Percentiles rank a stretch among this genome's conserved stretches.
These are phyloP conservation scores for Babesia caballi DNA, from an alignment of 169 alveolate species.

Conservation along the genomic window DNA sequence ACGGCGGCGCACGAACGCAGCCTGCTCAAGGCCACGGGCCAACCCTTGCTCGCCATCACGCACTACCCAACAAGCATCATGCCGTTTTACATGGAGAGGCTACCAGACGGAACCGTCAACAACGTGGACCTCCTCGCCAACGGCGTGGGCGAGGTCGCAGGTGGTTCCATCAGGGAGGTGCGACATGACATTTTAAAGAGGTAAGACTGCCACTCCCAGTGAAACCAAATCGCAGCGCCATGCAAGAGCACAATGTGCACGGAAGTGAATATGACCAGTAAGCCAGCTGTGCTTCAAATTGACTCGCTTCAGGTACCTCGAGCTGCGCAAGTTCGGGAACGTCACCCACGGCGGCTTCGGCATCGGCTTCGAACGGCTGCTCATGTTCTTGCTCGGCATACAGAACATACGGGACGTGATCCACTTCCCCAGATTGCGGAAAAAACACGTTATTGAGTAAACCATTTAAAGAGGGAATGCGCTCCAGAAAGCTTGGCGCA, in stretches of 20 bases:
- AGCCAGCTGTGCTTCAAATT: neutral
- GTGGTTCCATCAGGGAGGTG: constrained; percentile 95
- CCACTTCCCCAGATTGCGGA: constrained; percentile 94
- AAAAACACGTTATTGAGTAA: constrained; percentile 81
- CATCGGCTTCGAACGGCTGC: constrained; percentile 94
- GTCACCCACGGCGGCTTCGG: constrained; percentile 99
- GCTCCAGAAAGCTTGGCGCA: neutral
- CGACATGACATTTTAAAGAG: constrained; percentile 73
- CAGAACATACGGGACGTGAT: constrained; percentile 97
- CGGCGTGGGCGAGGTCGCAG: constrained; percentile 93
- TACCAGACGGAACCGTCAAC: constrained; percentile 88
- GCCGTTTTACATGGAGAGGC: constrained; percentile 92
- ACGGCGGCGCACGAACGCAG: constrained; percentile 72
- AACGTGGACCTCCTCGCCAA: constrained; percentile 96
- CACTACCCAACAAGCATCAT: constrained; percentile 87
- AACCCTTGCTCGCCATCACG: constrained; percentile 74
- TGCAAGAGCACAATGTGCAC: constrained; percentile 79
- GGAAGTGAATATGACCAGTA: constrained; percentile 76
- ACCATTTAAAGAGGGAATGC: neutral
- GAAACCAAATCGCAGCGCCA: constrained; percentile 47
- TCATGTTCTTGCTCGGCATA: constrained; percentile 94
- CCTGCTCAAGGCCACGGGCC: constrained; percentile 81
- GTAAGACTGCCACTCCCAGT: constrained; percentile 1
- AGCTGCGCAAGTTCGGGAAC: constrained; percentile 93
- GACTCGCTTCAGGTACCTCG: constrained; percentile 74